Percentiles rank a stretch among this genome's conserved stretches.
Conservation (phyloP, 1,284 basidiomycete species). For the Tausonia pullulans region DNA sequence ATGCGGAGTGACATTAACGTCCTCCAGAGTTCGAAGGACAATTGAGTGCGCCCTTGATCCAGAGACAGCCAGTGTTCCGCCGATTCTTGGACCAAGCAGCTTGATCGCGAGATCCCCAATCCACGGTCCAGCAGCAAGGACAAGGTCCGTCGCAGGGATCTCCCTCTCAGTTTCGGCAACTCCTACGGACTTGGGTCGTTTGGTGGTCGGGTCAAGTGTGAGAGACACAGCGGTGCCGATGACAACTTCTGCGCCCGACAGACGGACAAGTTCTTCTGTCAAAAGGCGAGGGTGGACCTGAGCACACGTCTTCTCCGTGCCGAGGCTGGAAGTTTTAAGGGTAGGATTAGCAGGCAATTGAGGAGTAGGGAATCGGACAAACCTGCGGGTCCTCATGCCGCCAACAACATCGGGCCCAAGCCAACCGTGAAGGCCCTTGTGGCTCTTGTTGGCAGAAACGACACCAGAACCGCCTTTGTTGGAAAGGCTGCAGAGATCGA, state of each 20-base stretch:
- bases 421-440: neutral
- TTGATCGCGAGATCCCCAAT: slow-evolving; percentile 48
- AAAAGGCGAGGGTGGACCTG: slow-evolving; percentile 74
- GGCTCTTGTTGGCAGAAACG: neutral
- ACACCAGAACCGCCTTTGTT: neutral
- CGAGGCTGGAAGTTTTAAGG: slow-evolving; percentile 20
- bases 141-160: slow-evolving; percentile 40
- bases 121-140: slow-evolving; percentile 80
- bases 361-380: neutral
- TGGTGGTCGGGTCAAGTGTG: slow-evolving; percentile 20
- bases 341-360: neutral
- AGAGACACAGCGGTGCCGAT: slow-evolving; percentile 27
- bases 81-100: slow-evolving; percentile 40
- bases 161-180: slow-evolving; percentile 29
- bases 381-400: slow-evolving; percentile 23
- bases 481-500: neutral
- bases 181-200: slow-evolving; percentile 23
- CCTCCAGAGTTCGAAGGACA: slow-evolving; percentile 6
- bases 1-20: too few species aligned
- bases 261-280: slow-evolving; percentile 60
- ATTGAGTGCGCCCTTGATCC: slow-evolving; percentile 43
- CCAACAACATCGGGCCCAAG: slow-evolving; percentile 13
- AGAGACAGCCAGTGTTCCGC: slow-evolving; percentile 29
- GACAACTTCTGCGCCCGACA: slow-evolving; percentile 40
- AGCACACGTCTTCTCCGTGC: slow-evolving; percentile 46